These are phyloP conservation scores for Coffea canephora DNA, from an alignment of 257 asterid species.

Conservation along the genomic window DNA sequence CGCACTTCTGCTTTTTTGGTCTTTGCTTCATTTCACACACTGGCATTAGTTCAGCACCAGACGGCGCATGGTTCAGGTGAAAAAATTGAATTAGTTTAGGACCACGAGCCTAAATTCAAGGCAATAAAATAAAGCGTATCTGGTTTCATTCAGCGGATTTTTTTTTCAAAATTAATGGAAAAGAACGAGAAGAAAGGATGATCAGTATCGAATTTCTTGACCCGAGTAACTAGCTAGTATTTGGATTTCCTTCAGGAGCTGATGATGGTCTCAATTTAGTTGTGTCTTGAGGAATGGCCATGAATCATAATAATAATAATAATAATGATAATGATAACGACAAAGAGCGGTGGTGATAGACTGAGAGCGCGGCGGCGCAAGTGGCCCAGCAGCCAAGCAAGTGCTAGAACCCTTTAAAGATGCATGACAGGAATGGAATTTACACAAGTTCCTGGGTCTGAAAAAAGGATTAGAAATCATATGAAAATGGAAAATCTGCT, in stretches of 20 bases:
- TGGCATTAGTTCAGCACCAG: too few species aligned
- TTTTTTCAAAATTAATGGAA: background rate
- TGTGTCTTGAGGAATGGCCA: background rate
- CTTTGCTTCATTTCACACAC: too few species aligned
- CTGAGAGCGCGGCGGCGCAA: background rate
- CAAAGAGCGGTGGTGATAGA: slow-evolving; percentile 30
- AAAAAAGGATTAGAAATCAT: background rate
- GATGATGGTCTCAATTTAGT: background rate
- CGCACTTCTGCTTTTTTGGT: background rate
- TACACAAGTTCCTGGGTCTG: background rate
- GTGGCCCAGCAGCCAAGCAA: slow-evolving; percentile 10
- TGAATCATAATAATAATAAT: background rate
- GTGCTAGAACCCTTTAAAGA: background rate
- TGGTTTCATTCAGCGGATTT: too few species aligned
- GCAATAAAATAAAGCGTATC: too few species aligned
- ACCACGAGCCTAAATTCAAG: too few species aligned
- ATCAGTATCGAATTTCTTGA: too few species aligned
- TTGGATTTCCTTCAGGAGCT: background rate
- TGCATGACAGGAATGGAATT: background rate
- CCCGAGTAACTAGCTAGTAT: too few species aligned
- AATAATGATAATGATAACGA: slow-evolving; percentile 7
- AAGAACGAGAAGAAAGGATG: background rate
- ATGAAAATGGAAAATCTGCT: slow-evolving; percentile 14
- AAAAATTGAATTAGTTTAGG: too few species aligned
- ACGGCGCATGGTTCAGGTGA: too few species aligned